Percentiles rank a stretch among this genome's conserved stretches.
Evolutionary conservation across 352 stramenopile species (phyloP).

Genomic region (Globisporangium nagaii): DNA sequence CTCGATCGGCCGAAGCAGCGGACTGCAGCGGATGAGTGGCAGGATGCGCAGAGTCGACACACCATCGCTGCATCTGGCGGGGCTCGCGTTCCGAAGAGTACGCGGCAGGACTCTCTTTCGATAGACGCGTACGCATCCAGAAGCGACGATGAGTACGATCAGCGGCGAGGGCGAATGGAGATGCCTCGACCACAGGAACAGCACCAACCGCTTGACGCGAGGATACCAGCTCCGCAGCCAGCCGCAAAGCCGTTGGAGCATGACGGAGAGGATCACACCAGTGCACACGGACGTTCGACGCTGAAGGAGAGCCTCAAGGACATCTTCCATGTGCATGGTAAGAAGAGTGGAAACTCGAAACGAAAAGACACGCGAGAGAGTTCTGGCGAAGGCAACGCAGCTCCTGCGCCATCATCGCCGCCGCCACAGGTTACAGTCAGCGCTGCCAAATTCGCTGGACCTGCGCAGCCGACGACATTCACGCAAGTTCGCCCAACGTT

Average conservation of each 20-base stretch:
- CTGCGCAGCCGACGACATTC: background rate
- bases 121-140: conserved; percentile 7
- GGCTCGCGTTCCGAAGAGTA: background rate
- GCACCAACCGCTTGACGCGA: background rate
- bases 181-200: conserved; percentile 5
- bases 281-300: conserved; percentile 9
- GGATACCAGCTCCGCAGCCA: background rate
- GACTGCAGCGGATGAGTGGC: conserved; percentile 3
- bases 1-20: background rate
- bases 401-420: background rate
- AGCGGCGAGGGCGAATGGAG: conserved; percentile 1
- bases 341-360: background rate
- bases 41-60: background rate
- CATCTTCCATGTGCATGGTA: conserved; percentile 20
- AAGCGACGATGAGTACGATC: background rate
- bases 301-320: conserved; percentile 33
- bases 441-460: background rate
- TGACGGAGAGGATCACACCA: background rate
- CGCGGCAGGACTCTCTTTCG: background rate
- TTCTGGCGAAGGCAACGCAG: background rate
- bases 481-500: conserved; percentile 17
- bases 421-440: background rate
- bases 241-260: background rate
- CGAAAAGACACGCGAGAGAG: conserved; percentile 15
- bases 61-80: background rate